Conservation (phyloP, 768 basidiomycete species). For the Leccinellum luteum region DNA sequence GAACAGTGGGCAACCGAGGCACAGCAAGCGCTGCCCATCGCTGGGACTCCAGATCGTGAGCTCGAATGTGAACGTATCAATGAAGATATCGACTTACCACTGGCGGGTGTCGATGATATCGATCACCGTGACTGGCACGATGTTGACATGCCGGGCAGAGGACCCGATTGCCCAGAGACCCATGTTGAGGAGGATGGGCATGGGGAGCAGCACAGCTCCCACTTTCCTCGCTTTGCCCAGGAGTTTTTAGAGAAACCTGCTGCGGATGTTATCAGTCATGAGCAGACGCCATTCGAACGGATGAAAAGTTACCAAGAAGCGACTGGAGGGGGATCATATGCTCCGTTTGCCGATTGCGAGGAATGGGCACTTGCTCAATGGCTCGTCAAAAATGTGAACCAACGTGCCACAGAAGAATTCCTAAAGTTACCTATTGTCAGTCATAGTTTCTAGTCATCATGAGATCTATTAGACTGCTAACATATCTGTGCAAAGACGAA, state of each 20-base stretch:
- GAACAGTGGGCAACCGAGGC: background rate
- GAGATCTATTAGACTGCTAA: background rate
- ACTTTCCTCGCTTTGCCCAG: background rate
- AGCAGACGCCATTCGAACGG: background rate
- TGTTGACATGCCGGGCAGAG: background rate
- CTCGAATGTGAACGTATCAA: background rate
- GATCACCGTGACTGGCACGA: background rate
- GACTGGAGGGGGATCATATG: background rate
- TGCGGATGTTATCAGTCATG: background rate
- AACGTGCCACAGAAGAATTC: background rate
- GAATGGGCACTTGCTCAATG: background rate
- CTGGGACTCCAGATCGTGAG: background rate
- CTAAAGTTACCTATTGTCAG: no score
- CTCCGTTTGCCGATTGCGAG: background rate
- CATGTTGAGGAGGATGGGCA: background rate
- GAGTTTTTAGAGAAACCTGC: background rate
- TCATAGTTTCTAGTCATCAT: no score
- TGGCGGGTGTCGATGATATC: background rate
- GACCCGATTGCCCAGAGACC: background rate
- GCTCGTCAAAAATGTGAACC: constrained; percentile 1
- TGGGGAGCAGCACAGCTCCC: background rate
- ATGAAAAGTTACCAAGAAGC: background rate
- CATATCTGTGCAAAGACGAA: background rate
- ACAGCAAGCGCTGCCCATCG: background rate
- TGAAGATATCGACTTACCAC: background rate